phyloP scores from a whole-genome alignment of 1,284 basidiomycete species.

The Tetrapyrgos nigripes region DNA sequence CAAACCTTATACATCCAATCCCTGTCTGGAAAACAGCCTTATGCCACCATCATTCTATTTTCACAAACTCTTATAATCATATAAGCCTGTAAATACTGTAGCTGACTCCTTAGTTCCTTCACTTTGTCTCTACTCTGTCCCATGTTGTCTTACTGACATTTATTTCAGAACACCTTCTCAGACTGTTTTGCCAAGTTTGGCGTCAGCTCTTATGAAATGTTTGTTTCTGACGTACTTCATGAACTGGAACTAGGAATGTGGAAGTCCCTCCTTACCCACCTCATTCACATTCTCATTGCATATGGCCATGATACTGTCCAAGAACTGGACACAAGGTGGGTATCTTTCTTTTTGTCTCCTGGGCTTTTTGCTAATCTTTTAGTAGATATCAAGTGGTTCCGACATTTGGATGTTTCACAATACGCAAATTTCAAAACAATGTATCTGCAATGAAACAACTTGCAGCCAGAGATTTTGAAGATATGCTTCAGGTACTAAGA shows the following conservation, averaged over 20 bases:
- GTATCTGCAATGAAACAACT: constrained; percentile 25
- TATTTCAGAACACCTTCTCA: constrained; percentile 8
- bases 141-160: background rate
- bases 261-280: constrained; percentile 30
- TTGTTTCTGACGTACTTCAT: constrained; percentile 5
- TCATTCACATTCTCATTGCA: constrained; percentile 27
- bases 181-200: constrained; percentile 12
- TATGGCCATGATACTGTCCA: background rate
- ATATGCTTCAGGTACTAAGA: constrained; percentile 25
- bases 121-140: no score
- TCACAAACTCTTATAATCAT: no score
- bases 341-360: background rate
- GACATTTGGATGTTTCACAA: constrained; percentile 22
- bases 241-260: constrained; percentile 28
- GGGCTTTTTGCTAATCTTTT: background rate
- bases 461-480: constrained; percentile 27
- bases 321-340: constrained; percentile 15
- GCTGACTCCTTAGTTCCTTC: no score
- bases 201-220: no score
- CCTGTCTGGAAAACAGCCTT: no score
- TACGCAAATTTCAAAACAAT: constrained; percentile 20
- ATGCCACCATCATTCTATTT: no score
- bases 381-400: constrained; percentile 9
- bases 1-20: no score
- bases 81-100: no score